These are phyloP conservation scores for Lignosus rhinocerotis DNA, from an alignment of 1,284 basidiomycete species.

Conservation along the genomic window DNA sequence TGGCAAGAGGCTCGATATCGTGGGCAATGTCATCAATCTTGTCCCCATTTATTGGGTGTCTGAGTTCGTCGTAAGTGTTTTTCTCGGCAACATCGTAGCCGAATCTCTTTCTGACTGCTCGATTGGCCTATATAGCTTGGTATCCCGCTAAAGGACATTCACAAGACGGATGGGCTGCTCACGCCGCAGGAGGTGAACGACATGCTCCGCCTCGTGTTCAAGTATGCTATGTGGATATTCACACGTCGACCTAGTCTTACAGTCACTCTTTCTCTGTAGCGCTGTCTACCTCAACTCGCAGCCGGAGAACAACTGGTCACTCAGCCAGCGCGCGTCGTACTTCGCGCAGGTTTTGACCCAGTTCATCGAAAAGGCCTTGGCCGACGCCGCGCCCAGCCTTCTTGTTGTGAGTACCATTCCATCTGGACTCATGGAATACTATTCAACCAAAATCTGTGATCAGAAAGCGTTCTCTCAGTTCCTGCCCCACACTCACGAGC, in stretches of 20 bases:
- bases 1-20: conserved; percentile 59
- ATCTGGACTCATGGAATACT: background rate
- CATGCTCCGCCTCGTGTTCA: conserved; percentile 40
- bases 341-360: conserved; percentile 43
- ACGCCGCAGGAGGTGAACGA: conserved; percentile 51
- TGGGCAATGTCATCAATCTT: conserved; percentile 71
- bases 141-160: conserved; percentile 59
- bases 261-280: conserved; percentile 35
- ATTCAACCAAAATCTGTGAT: conserved; percentile 8
- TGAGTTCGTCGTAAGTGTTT: conserved; percentile 53
- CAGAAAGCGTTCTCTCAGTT: conserved; percentile 12
- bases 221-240: conserved; percentile 32
- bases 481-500: conserved; percentile 34
- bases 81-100: background rate
- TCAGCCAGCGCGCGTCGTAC: conserved; percentile 47
- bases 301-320: conserved; percentile 56
- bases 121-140: conserved; percentile 42
- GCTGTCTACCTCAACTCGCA: conserved; percentile 63
- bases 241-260: background rate
- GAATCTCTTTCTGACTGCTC: background rate
- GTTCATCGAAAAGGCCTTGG: conserved; percentile 44
- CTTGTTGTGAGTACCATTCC: conserved; percentile 19
- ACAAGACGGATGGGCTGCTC: conserved; percentile 47
- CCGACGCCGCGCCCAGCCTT: conserved; percentile 21
- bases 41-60: conserved; percentile 68